phyloP scores from a whole-genome alignment of 345 rosid species.

The Eucalyptus cloeziana region DNA sequence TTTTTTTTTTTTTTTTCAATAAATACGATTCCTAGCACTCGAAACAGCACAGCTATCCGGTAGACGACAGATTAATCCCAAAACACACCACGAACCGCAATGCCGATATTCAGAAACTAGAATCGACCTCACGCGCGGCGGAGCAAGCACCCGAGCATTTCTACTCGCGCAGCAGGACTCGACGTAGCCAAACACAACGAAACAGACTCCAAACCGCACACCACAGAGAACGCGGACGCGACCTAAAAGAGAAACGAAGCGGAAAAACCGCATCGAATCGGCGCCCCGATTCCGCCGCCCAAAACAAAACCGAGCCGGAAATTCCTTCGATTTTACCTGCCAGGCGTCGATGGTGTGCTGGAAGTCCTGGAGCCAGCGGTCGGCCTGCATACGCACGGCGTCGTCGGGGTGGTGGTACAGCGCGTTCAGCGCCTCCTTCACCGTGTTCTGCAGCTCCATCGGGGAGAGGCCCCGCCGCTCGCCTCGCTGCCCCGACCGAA shows the following conservation, averaged over 20 bases:
- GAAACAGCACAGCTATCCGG: not conserved
- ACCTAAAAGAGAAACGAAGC: not conserved
- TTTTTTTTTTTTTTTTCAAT: not conserved
- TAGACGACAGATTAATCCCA: not conserved
- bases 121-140: not conserved
- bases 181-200: not conserved
- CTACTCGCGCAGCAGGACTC: not conserved
- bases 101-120: not conserved
- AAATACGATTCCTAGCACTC: not conserved
- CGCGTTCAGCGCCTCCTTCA: slow-evolving; percentile 94
- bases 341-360: slow-evolving; percentile 97
- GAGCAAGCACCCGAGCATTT: not conserved
- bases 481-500: too few species aligned
- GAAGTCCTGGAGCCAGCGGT: slow-evolving; percentile 86
- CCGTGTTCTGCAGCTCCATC: slow-evolving; percentile 86
- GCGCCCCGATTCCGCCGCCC: not conserved
- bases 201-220: not conserved
- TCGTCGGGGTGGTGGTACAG: slow-evolving; percentile 98
- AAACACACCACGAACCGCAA: not conserved
- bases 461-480: too few species aligned
- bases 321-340: slow-evolving; percentile 36
- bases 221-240: not conserved
- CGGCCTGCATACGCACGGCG: slow-evolving; percentile 72
- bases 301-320: not conserved
- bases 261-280: not conserved